Conservation (phyloP, 768 basidiomycete species). For the Trametes cinnabarina region DNA sequence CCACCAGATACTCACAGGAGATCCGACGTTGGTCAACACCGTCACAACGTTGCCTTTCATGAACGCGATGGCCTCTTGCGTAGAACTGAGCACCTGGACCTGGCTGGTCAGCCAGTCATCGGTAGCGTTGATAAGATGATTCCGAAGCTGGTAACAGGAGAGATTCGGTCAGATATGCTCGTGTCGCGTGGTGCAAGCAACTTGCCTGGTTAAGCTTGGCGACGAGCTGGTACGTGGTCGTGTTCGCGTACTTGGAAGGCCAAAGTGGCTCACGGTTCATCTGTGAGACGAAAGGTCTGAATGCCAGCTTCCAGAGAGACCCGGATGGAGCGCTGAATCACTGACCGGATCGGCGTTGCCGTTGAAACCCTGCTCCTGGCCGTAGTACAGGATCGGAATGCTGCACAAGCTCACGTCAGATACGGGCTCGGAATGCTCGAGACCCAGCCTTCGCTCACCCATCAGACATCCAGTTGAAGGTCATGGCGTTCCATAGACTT, state of each 20-base stretch:
- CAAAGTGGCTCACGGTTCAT: conserved; percentile 76
- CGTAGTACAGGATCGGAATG: conserved; percentile 82
- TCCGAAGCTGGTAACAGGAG: conserved; percentile 54
- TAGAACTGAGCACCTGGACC: conserved; percentile 50
- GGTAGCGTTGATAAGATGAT: conserved; percentile 52
- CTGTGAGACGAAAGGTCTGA: too few species aligned
- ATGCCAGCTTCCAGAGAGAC: too few species aligned
- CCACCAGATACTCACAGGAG: conserved; percentile 55
- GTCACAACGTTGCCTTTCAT: conserved; percentile 63
- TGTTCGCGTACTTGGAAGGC: conserved; percentile 63
- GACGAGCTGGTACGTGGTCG: conserved; percentile 56
- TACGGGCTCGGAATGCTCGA: neutral
- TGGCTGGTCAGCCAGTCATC: conserved; percentile 49
- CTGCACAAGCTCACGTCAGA: conserved; percentile 22
- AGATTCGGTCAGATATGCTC: neutral
- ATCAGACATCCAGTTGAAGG: conserved; percentile 72
- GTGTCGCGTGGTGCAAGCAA: neutral
- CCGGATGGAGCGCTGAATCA: too few species aligned
- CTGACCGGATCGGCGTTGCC: conserved; percentile 67
- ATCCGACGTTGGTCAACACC: conserved; percentile 70
- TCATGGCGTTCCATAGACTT: conserved; percentile 72
- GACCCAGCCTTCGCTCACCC: conserved; percentile 37
- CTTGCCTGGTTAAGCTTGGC: conserved; percentile 56
- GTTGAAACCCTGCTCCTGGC: conserved; percentile 71
- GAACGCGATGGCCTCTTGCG: conserved; percentile 54